A percentile compares a stretch with the other conserved stretches of the same genome.
Evolutionary conservation across 306 rosid species (phyloP).

Genomic region (Luffa acutangula): DNA sequence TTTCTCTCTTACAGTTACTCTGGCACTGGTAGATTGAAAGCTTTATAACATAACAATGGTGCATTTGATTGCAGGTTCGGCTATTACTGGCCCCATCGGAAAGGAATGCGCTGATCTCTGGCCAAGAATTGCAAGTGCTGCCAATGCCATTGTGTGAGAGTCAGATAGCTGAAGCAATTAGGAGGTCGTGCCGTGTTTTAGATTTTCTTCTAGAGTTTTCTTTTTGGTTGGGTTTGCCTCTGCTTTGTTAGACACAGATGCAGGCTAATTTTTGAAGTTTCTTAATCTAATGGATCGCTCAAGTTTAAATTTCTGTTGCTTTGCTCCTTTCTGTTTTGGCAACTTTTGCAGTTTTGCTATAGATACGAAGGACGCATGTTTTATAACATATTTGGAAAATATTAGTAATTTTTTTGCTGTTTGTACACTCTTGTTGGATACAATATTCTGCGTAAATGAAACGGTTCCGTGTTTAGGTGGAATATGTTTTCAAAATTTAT

Average conservation of each 20-base stretch:
- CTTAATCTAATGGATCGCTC: neutral
- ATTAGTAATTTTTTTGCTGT: neutral
- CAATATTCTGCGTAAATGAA: neutral
- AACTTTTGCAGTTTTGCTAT: neutral
- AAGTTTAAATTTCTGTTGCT: neutral
- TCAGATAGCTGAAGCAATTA: neutral
- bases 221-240: neutral
- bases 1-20: neutral
- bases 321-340: neutral
- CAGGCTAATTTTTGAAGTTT: neutral
- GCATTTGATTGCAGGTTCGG: constrained; percentile 40
- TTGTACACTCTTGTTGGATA: neutral
- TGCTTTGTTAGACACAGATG: neutral
- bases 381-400: neutral
- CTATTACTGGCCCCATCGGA: constrained; percentile 82
- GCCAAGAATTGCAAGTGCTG: constrained; percentile 97
- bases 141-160: constrained; percentile 66
- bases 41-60: neutral
- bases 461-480: no score
- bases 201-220: neutral
- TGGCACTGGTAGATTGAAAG: neutral
- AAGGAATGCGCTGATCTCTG: constrained; percentile 91
- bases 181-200: neutral
- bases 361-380: neutral
- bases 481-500: no score